Evolutionary conservation across 805 yeast genomes (phyloP).

Genomic region (Jamesozyma hellenica): DNA sequence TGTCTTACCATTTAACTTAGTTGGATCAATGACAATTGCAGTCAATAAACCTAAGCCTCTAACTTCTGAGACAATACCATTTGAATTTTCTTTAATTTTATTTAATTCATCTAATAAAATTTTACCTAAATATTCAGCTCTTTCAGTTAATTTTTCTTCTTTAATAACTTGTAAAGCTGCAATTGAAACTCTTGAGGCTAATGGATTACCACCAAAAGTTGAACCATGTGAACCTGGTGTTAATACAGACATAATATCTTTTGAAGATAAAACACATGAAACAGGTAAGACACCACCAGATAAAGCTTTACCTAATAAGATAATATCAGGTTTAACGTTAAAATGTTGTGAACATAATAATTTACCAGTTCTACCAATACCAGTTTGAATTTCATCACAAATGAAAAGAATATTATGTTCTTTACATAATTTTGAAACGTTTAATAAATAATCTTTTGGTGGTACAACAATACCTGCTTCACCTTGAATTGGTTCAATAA

Average conservation of each 20-base stretch:
- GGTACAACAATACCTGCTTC: conserved; percentile 98
- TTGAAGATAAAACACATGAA: conserved; percentile 83
- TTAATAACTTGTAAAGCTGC: conserved; percentile 86
- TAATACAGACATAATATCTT: conserved; percentile 77
- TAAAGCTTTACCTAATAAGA: conserved; percentile 86
- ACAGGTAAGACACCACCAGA: conserved; percentile 94
- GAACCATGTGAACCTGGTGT: conserved; percentile 97
- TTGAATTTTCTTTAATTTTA: conserved; percentile 41
- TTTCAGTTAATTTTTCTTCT: conserved; percentile 77
- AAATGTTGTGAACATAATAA: conserved; percentile 86
- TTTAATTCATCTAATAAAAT: conserved; percentile 51
- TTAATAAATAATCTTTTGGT: conserved; percentile 64
- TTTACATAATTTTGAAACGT: conserved; percentile 65
- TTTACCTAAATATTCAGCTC: conserved; percentile 64
- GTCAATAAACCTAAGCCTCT: conserved; percentile 80
- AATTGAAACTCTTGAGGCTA: conserved; percentile 84
- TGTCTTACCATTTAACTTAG: conserved; percentile 75
- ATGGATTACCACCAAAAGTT: conserved; percentile 95
- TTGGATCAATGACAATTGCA: conserved; percentile 83
- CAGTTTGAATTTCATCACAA: conserved; percentile 96
- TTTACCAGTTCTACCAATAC: conserved; percentile 94
- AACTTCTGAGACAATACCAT: conserved; percentile 50
- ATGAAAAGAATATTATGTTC: conserved; percentile 79
- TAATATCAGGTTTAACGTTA: conserved; percentile 75
- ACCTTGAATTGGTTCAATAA: conserved; percentile 95